Percentiles rank a stretch among this genome's conserved stretches.
These are phyloP conservation scores for Nepenthes gracilis DNA, from an alignment of 148 eudicot genomes.

Conservation along the genomic window DNA sequence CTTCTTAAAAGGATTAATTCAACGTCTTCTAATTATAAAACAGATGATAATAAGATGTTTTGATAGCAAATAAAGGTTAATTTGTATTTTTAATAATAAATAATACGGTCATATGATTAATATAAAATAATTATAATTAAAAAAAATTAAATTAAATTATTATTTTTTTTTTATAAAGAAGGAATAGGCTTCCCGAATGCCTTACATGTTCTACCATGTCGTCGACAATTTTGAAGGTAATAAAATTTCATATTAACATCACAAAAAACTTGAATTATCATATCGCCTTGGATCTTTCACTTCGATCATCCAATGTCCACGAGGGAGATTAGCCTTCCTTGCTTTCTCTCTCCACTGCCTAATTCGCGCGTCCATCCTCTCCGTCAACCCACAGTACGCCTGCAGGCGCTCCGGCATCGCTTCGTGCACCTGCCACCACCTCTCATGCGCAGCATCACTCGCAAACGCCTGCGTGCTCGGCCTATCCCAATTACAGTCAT, in stretches of 20 bases:
- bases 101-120: too few species aligned
- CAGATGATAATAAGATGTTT: too few species aligned
- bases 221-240: neutral
- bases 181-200: too few species aligned
- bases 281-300: conserved; percentile 43
- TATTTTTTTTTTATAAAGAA: too few species aligned
- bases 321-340: conserved; percentile 10
- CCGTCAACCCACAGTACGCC: conserved; percentile 25
- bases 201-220: too few species aligned
- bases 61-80: too few species aligned
- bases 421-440: conserved; percentile 63
- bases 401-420: conserved; percentile 36
- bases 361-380: conserved; percentile 20
- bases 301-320: conserved; percentile 62
- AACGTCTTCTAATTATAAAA: too few species aligned
- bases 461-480: conserved; percentile 19
- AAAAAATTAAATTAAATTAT: too few species aligned
- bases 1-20: too few species aligned
- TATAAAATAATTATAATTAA: too few species aligned
- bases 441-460: conserved; percentile 37
- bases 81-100: too few species aligned
- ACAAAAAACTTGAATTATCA: neutral
- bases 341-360: conserved; percentile 30
- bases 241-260: neutral
- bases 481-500: conserved; percentile 75